A percentile compares a stretch with the other conserved stretches of the same genome.
Evolutionary conservation across 768 basidiomycete genomes (phyloP).

Genomic region (Pholiota molesta): DNA sequence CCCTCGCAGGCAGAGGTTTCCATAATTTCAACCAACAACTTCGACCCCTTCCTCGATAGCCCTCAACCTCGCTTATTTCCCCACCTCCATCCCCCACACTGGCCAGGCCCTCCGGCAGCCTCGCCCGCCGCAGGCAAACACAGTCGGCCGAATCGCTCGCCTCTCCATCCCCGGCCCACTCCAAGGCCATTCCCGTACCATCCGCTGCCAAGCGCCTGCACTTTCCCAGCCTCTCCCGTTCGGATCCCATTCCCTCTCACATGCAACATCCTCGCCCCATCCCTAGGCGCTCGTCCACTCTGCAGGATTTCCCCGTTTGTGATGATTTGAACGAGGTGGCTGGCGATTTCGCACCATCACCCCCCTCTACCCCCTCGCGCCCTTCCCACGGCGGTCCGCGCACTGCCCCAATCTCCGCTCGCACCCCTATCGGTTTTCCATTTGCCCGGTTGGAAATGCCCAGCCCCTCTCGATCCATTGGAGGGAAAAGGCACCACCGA

Average conservation of each 20-base stretch:
- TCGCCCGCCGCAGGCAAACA: conserved; percentile 59
- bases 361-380: conserved; percentile 60
- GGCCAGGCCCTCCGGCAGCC: conserved; percentile 53
- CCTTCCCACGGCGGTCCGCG: conserved; percentile 40
- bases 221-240: conserved; percentile 44
- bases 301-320: conserved; percentile 64
- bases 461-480: conserved; percentile 38
- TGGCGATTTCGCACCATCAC: conserved; percentile 35
- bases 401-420: conserved; percentile 51
- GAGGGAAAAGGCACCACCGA: conserved; percentile 44
- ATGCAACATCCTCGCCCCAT: conserved; percentile 27
- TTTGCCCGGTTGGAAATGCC: conserved; percentile 31
- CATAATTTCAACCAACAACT: conserved; percentile 46
- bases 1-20: conserved; percentile 73
- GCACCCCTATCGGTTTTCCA: conserved; percentile 36
- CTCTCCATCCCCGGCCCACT: conserved; percentile 40
- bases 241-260: conserved; percentile 50
- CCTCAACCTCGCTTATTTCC: conserved; percentile 20
- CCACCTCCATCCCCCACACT: conserved; percentile 42
- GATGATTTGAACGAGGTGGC: conserved; percentile 64
- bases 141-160: conserved; percentile 21
- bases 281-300: conserved; percentile 35
- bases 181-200: conserved; percentile 56
- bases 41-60: conserved; percentile 45
- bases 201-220: conserved; percentile 18